phyloP scores from a whole-genome alignment of 2,329 filamentous ascomycete genomes.

The Hymenoscyphus occultus region DNA sequence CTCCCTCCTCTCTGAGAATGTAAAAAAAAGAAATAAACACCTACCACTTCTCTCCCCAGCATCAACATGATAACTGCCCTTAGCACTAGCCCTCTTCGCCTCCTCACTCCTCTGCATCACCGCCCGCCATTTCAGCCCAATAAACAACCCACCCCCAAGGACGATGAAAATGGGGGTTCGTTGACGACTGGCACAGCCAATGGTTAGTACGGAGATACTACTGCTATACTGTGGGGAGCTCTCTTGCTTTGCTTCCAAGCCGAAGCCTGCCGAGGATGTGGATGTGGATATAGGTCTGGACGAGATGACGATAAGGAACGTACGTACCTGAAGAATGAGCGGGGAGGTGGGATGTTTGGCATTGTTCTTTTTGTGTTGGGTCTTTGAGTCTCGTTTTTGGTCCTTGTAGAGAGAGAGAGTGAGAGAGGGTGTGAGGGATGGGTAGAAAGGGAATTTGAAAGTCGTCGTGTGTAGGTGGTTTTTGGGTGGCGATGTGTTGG shows the following conservation, averaged over 20 bases:
- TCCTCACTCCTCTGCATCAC: conserved; percentile 35
- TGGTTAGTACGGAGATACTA: not conserved
- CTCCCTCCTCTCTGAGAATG: accelerated
- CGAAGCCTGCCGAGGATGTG: not conserved
- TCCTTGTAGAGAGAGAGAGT: too few relatives aligned
- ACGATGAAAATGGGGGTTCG: conserved; percentile 32
- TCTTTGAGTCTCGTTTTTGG: not conserved
- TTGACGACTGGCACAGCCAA: conserved; percentile 21
- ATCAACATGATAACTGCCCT: conserved; percentile 32
- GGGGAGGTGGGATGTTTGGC: conserved; percentile 15
- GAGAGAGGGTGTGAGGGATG: not conserved
- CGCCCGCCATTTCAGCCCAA: conserved; percentile 36
- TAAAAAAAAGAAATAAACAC: conserved; percentile 6
- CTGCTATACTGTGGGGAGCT: too few relatives aligned
- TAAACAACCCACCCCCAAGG: conserved; percentile 30
- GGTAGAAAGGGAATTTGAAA: not conserved
- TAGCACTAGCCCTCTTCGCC: conserved; percentile 32
- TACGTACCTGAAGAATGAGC: conserved; percentile 24
- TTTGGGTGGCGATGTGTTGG: not conserved
- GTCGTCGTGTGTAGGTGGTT: not conserved
- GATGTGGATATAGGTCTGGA: not conserved
- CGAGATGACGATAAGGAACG: conserved; percentile 7
- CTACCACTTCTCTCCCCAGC: conserved; percentile 34
- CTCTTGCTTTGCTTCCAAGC: too few relatives aligned
- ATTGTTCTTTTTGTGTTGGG: conserved; percentile 12